Evolutionary conservation across 1,284 basidiomycete genomes (phyloP).

Genomic region (Vanrija pseudolonga): DNA sequence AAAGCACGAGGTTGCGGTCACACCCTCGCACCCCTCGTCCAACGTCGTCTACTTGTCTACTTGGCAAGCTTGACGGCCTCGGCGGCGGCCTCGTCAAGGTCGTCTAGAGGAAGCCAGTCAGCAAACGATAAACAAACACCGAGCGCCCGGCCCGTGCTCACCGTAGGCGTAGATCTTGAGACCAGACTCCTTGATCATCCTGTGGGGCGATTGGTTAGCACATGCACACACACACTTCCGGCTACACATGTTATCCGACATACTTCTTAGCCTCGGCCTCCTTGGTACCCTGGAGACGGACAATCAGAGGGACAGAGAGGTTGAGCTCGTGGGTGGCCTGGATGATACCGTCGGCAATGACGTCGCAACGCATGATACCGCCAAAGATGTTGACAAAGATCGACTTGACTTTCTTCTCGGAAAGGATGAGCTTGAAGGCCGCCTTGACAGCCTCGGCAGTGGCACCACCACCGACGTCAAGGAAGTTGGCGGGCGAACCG

Average conservation of each 20-base stretch:
- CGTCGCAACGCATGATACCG: slow-evolving; percentile 97
- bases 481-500: slow-evolving; percentile 91
- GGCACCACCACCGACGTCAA: slow-evolving; percentile 97
- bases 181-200: slow-evolving; percentile 83
- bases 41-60: slow-evolving; percentile 6
- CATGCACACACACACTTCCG: neutral
- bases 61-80: slow-evolving; percentile 72
- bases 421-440: slow-evolving; percentile 91
- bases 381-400: slow-evolving; percentile 96
- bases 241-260: slow-evolving; percentile 32
- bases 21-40: no score
- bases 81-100: slow-evolving; percentile 61
- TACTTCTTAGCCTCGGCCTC: slow-evolving; percentile 84
- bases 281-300: slow-evolving; percentile 94
- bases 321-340: slow-evolving; percentile 90
- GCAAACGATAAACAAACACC: neutral
- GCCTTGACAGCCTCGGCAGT: slow-evolving; percentile 99
- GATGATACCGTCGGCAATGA: slow-evolving; percentile 96
- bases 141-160: slow-evolving; percentile 26
- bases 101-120: slow-evolving; percentile 27
- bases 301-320: slow-evolving; percentile 82
- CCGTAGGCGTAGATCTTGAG: slow-evolving; percentile 70
- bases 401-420: slow-evolving; percentile 88
- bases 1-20: no score
- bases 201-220: slow-evolving; percentile 49